Evolutionary conservation across 169 alveolate genomes (phyloP).

Genomic region (Neospora caninum): DNA sequence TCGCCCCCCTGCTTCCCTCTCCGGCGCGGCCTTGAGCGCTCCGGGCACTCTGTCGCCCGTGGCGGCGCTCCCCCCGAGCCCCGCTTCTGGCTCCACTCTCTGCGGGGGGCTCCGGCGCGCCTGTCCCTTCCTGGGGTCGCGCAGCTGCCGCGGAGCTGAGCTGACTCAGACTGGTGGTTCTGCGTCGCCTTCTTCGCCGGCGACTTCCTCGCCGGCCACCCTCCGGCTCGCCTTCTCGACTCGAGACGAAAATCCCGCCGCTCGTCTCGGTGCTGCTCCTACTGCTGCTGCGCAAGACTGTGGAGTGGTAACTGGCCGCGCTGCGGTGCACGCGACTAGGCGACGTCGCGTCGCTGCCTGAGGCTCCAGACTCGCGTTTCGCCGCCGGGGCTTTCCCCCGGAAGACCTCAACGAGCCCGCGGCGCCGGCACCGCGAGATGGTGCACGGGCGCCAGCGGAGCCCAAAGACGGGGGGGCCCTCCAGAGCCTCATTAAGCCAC

Average conservation of each 20-base stretch:
- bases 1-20: background rate
- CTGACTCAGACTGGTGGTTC: background rate
- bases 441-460: constrained; percentile 25
- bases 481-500: constrained; percentile 33
- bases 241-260: background rate
- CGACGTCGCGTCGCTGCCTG: background rate
- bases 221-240: background rate
- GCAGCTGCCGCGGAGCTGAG: background rate
- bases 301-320: background rate
- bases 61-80: background rate
- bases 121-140: background rate
- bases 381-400: background rate
- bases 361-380: background rate
- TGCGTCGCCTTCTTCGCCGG: background rate
- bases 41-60: background rate
- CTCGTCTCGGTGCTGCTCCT: constrained; percentile 6
- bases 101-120: background rate
- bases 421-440: background rate
- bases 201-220: background rate
- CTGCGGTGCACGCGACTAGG: background rate
- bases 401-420: constrained; percentile 12
- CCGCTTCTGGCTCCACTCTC: background rate
- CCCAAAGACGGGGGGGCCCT: background rate
- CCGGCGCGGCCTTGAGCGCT: background rate
- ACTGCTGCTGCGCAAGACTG: constrained; percentile 31